Base-by-base conservation (phyloP, 225 moss, liverwort and hornwort species). In the Asterella californica region DNA sequence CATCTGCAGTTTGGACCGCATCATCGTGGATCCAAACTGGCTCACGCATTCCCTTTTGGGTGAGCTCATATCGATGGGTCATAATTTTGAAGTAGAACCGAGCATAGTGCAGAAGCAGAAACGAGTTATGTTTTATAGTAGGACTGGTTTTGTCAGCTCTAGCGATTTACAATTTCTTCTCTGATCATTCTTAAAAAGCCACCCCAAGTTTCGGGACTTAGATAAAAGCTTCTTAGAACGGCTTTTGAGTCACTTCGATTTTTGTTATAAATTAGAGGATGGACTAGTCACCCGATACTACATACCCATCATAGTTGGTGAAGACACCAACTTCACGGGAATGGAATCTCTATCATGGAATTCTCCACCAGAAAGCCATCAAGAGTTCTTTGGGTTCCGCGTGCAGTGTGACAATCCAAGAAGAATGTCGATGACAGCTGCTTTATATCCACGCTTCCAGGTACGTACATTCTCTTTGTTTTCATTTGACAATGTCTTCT, bases 1-100 rank as follows among this genome's bases (percentile, higher is more conserved):
- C n/a, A n/a, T n/a, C 0, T 5, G 49, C 34, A 6, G 24, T 60
- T 24, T 11, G 0, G 14, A 24, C 9, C 25, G 12, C 34, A 18
- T 59, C 7, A 19, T 76, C 18, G 76, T 76, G 24, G 53, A 57
- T 76, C 59, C 38, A 0, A 81, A 76, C 65, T 75, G 81, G 75
- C 64, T 64, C 21, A 75, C 53, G 15, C 10, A 32, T 9, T 53
- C n/a, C 33, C 37, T 57, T 76, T 21, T 76, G 15, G 76, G 76
- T 0, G 36, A 27, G 22, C 24, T 76, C 1, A 76, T 55, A 5
- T 4, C 24, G 15, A 0, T 38, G 0, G 19, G 70, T 4, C 70
- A 70, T 10, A 42, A 70, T 38, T 7, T 11, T 38, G 38, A 63
- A 0, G 63, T 29, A 9, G 6, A 9, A 18, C 2, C 22, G 6